phyloP scores from a whole-genome alignment of 1,284 basidiomycete species.

The Cutaneotrichosporon sp. region DNA sequence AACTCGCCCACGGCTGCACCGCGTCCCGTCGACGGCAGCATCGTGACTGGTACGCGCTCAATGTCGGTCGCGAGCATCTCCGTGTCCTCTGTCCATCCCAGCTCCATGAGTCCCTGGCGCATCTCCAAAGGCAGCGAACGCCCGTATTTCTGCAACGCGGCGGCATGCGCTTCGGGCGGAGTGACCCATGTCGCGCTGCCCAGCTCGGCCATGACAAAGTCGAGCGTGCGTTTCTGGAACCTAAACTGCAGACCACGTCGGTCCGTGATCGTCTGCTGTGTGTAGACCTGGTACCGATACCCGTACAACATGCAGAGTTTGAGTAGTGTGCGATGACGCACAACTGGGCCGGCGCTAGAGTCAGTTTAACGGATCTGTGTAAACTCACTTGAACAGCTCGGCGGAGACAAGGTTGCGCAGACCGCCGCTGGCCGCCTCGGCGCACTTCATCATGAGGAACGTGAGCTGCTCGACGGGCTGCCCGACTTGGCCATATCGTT shows the following conservation, averaged over 20 bases:
- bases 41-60: constrained; percentile 36
- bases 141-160: constrained; percentile 37
- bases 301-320: constrained; percentile 33
- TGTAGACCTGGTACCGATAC: constrained; percentile 36
- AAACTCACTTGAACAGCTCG: constrained; percentile 20
- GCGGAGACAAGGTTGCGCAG: constrained; percentile 20
- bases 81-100: constrained; percentile 42
- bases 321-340: constrained; percentile 20
- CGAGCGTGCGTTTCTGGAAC: constrained; percentile 28
- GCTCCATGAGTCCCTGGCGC: constrained; percentile 38
- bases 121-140: constrained; percentile 36
- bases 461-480: constrained; percentile 10
- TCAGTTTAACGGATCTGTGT: not conserved
- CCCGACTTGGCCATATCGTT: constrained; percentile 12
- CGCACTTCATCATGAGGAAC: constrained; percentile 41
- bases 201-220: constrained; percentile 40
- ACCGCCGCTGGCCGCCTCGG: constrained; percentile 23
- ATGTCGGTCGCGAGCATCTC: constrained; percentile 21
- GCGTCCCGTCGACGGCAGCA: constrained; percentile 5
- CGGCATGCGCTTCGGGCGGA: constrained; percentile 37
- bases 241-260: constrained; percentile 35
- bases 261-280: constrained; percentile 30
- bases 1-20: not conserved
- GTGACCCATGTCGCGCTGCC: constrained; percentile 34
- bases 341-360: not conserved